Evolutionary conservation across 2,329 filamentous ascomycete genomes (phyloP).

Genomic region (Trichoderma afroharzianum): DNA sequence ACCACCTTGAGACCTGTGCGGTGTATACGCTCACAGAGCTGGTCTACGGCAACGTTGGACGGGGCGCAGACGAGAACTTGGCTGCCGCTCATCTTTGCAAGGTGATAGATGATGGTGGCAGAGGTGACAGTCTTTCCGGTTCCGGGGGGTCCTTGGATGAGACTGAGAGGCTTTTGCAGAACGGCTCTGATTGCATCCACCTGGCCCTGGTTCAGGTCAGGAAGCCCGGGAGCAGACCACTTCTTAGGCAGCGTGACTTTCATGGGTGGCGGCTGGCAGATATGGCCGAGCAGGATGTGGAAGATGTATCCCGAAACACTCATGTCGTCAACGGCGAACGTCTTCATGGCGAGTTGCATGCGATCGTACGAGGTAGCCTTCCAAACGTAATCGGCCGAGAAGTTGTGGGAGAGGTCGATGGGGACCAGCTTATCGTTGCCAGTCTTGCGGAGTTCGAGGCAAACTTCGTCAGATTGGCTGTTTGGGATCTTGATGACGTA

Average conservation of each 20-base stretch:
- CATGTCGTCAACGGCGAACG: conserved; percentile 95
- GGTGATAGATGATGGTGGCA: conserved; percentile 96
- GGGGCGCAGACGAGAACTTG: conserved; percentile 96
- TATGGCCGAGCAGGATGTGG: conserved; percentile 91
- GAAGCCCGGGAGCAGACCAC: conserved; percentile 90
- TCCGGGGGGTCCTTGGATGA: conserved; percentile 95
- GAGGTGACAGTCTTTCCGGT: conserved; percentile 99
- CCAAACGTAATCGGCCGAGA: conserved; percentile 98
- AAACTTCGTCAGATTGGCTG: conserved; percentile 97
- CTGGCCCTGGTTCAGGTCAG: conserved; percentile 92
- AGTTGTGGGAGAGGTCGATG: conserved; percentile 94
- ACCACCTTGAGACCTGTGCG: conserved; percentile 93
- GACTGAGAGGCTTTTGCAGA: conserved; percentile 84
- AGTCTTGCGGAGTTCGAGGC: conserved; percentile 87
- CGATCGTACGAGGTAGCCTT: conserved; percentile 98
- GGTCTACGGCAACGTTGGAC: conserved; percentile 97
- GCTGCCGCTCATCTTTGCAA: conserved; percentile 90
- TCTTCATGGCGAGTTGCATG: conserved; percentile 99
- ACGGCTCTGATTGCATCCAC: conserved; percentile 96
- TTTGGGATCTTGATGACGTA: conserved; percentile 99
- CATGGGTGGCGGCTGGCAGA: conserved; percentile 90
- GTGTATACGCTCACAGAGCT: conserved; percentile 95
- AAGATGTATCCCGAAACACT: conserved; percentile 99
- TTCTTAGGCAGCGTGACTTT: conserved; percentile 95
- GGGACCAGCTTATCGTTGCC: conserved; percentile 95